Base-by-base conservation (phyloP, 2,329 filamentous ascomycete genomes). In the Monilinia fructicola region DNA sequence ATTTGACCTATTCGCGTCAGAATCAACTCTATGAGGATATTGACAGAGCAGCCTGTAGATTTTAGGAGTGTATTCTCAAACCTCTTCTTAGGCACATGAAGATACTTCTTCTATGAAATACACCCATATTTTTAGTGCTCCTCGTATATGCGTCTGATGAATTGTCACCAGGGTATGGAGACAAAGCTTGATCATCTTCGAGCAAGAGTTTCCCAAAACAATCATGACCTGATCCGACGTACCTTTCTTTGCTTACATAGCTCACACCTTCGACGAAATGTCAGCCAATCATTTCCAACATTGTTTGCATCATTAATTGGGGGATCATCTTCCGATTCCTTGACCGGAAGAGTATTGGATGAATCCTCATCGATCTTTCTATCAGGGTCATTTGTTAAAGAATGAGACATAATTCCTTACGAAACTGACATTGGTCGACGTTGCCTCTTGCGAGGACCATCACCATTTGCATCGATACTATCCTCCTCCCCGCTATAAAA, bases 191-290 rank as follows among this genome's bases (percentile, higher is more conserved):
- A 53, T 4, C 21, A 48, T 38, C 10, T 38, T 50, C 14, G 12
- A 18, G 4, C n/a, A 26, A 61, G 16, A 38, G 21, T 10, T 16
- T 38, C 50, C 28, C 18, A 38, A 21, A 28, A 21, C 44, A 42
- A 14, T 28, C 4, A 48, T 48, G 44, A 23, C 44, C 46, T 65
- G 35, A 65, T 52, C 23, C 40, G 26, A 35, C 64, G 38, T 78
- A 92, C 90, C 82, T 93, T 94, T 80, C 91, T 82, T 77, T 90
- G 87, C 78, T 93, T 93, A 81, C 90, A 92, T 62, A 90, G 83
- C 78, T 93, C 91, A 75, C 91, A 89, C 74, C 87, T 89, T 77
- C 72, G 74, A 68, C 75, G 71, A 66, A 74, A 67, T 42, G 73
- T 77, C 68, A 77, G 75, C 74, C 70, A 75, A 71, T 68, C 71